A percentile compares a stretch with the other conserved stretches of the same genome.
Evolutionary conservation across 2,329 filamentous ascomycete species (phyloP).

Genomic region (Thermothelomyces thermophilus): DNA sequence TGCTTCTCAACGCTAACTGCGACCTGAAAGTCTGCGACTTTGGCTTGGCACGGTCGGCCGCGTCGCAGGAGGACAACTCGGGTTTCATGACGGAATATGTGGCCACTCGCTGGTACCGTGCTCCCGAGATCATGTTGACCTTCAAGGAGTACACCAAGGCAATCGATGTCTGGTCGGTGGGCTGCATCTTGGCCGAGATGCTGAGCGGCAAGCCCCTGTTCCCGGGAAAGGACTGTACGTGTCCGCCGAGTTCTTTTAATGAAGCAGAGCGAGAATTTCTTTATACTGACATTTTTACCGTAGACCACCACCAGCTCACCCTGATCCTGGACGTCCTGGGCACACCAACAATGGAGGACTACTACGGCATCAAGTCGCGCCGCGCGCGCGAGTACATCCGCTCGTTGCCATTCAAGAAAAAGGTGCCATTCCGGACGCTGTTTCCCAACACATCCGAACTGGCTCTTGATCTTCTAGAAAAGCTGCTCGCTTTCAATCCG

Average conservation of each 20-base stretch:
- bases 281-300: conserved; percentile 11
- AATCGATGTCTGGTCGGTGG: conserved; percentile 98
- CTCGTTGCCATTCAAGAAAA: conserved; percentile 98
- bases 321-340: conserved; percentile 95
- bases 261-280: not conserved
- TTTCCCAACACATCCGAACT: conserved; percentile 99
- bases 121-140: conserved; percentile 98
- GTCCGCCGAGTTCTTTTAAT: not conserved
- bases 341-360: conserved; percentile 98
- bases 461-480: conserved; percentile 88
- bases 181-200: conserved; percentile 98
- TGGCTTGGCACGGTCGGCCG: conserved; percentile 87
- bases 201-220: conserved; percentile 96
- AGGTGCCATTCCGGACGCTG: conserved; percentile 93
- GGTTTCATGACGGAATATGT: conserved; percentile 99
- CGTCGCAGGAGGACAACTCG: conserved; percentile 98
- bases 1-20: conserved; percentile 96
- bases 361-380: conserved; percentile 98
- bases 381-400: conserved; percentile 97
- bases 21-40: conserved; percentile 99
- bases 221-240: conserved; percentile 94
- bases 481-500: conserved; percentile 94
- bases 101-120: conserved; percentile 96
- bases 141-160: conserved; percentile 99
- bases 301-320: conserved; percentile 96